Conservation (phyloP, 345 rosid genomes). For the Hibiscus mutabilis region DNA sequence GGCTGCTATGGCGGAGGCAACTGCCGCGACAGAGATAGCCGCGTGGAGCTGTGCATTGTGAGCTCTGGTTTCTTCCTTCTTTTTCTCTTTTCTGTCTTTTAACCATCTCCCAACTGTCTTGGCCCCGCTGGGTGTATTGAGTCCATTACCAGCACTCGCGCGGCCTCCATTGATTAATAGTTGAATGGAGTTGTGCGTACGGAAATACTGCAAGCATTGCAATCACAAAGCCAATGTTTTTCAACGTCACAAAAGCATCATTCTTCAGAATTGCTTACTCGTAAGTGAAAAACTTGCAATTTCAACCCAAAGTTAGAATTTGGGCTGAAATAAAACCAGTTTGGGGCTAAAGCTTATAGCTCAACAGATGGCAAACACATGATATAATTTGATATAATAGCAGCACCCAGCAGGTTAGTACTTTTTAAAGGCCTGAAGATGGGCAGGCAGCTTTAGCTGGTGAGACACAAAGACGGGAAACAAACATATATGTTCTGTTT, state of each 20-base stretch:
- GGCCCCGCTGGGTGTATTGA: conserved; percentile 52
- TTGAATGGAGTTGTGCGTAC: conserved; percentile 68
- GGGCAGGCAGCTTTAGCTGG: conserved; percentile 12
- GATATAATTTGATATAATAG: neutral
- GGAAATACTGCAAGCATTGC: conserved; percentile 56
- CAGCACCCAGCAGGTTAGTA: neutral
- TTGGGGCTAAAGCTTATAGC: neutral
- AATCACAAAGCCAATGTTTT: neutral
- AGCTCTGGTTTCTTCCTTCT: conserved; percentile 82
- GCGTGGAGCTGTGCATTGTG: conserved; percentile 91
- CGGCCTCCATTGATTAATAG: conserved; percentile 62
- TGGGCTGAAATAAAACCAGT: neutral
- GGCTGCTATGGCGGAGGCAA: conserved; percentile 90
- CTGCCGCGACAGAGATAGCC: conserved; percentile 80
- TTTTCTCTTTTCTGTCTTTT: conserved; percentile 90
- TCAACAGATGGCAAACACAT: neutral
- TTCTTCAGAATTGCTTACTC: no score
- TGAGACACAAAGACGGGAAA: conserved; percentile 8
- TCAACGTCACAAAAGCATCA: neutral
- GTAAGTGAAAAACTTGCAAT: neutral
- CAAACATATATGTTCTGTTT: conserved; percentile 5
- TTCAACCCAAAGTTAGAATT: neutral
- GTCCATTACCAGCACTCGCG: conserved; percentile 38
- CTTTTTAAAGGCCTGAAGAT: conserved; percentile 4
- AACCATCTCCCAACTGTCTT: conserved; percentile 95